Evolutionary conservation across 495 filamentous ascomycete genomes (phyloP), one percentile per base, ranked within the genome.

Genomic region (Aspergillus bertholletiae): DNA sequence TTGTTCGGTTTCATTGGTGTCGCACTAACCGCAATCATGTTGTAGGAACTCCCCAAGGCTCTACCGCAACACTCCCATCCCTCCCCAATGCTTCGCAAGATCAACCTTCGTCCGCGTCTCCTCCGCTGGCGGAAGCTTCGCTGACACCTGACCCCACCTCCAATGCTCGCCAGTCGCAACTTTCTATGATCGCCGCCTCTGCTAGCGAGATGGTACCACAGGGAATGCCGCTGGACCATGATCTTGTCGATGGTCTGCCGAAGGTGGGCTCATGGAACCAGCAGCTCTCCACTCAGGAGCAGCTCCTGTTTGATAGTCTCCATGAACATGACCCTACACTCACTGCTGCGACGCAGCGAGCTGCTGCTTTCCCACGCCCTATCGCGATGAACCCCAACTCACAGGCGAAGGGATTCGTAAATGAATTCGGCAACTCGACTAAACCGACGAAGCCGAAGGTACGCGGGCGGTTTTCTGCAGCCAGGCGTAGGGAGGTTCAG

Each of bases 401-500:
- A 8, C 71, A 78, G 49, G 75, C 80, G 20, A 80, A 80, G 28
- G 80, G 80, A 21, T 85, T 83, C 56, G 78, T 74, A 20, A 75
- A 82, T 40, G 82, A 84, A 53, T 82, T 77, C 66, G 78, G 75
- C 2, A 75, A 76, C 54, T 76, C 77, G 11, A 73, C 75, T 56
- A 79, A 80, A 65, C 66, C 76, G 28, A 58, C 58, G 7, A 81
- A 81, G 51, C 80, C 75, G 28, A 86, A 84, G 58, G 76, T 81
- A 5, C 83, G 90, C 15, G 84, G 86, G 0, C 76, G 84, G 28
- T 96, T 94, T 63, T 79, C 82, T 37, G 77, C 84, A 7, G 73
- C 71, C 3, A 73, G 90, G 49, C 80, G 90, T 46, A 84, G 85
- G 61, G 87, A 96, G 65, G 89, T 96, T 3, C 86, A 90, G 61